These are phyloP conservation scores for Malassezia dermatis DNA, from an alignment of 1,284 basidiomycete species.

Conservation along the genomic window DNA sequence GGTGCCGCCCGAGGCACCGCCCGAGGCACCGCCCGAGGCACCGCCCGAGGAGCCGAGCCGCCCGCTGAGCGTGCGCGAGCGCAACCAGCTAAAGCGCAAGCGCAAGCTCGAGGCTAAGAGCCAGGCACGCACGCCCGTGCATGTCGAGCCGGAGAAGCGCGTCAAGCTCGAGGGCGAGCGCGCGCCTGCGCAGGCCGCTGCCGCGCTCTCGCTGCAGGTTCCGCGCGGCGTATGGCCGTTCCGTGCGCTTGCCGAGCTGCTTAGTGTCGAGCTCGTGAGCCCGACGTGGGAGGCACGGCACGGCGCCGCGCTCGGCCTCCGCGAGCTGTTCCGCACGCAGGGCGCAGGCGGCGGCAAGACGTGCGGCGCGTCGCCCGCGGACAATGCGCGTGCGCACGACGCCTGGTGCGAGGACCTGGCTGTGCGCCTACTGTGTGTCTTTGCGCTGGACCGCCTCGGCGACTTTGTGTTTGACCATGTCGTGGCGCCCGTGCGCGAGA, in stretches of 20 bases:
- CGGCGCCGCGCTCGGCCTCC: conserved; percentile 80
- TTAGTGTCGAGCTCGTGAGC: conserved; percentile 73
- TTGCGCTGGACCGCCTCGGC: conserved; percentile 91
- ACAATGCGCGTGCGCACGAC: conserved; percentile 54
- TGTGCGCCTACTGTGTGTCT: conserved; percentile 74
- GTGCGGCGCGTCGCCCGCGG: conserved; percentile 17
- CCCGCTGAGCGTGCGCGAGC: conserved; percentile 60
- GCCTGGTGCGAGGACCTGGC: conserved; percentile 81
- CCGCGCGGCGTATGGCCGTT: conserved; percentile 72
- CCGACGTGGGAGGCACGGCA: conserved; percentile 87
- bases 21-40: conserved; percentile 2
- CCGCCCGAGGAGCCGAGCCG: conserved; percentile 24
- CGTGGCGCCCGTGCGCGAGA: conserved; percentile 91
- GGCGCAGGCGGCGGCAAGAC: conserved; percentile 67
- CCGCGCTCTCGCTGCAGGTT: conserved; percentile 30
- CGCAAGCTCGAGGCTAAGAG: conserved; percentile 69
- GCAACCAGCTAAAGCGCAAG: conserved; percentile 80
- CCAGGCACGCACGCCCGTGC: conserved; percentile 33
- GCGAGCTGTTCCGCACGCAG: conserved; percentile 77
- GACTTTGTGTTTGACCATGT: conserved; percentile 97
- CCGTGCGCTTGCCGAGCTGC: conserved; percentile 68
- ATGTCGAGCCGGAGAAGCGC: conserved; percentile 10
- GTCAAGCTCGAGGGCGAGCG: conserved; percentile 8
- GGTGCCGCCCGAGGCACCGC: conserved; percentile 8
- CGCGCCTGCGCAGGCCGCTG: conserved; percentile 8